Conservation (phyloP, 768 basidiomycete genomes). For the Cystofilobasidium bisporidii region DNA sequence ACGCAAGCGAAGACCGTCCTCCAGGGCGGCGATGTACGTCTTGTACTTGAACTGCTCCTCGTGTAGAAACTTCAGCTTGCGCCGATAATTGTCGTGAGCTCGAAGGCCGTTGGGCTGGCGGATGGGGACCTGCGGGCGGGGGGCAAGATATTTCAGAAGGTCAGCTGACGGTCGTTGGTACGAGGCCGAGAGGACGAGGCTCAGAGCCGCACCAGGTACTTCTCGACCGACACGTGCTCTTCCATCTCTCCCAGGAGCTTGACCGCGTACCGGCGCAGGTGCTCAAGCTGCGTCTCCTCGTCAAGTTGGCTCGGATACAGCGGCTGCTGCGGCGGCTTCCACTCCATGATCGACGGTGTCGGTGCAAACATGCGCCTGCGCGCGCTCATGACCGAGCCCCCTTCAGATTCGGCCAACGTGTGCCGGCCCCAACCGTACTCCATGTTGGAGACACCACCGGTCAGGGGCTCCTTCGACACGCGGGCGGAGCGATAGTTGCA, state of each 20-base stretch:
- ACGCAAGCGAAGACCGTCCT: conserved; percentile 64
- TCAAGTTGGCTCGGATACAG: conserved; percentile 73
- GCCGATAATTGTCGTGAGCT: conserved; percentile 83
- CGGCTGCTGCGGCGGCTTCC: conserved; percentile 83
- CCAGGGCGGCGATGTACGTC: conserved; percentile 80
- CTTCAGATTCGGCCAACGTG: not conserved
- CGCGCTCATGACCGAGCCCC: not conserved
- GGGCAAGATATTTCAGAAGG: not conserved
- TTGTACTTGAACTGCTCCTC: conserved; percentile 93
- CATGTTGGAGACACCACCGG: conserved; percentile 97
- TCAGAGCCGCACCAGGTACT: conserved; percentile 52
- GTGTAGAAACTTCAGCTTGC: conserved; percentile 76
- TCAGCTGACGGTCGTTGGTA: not conserved
- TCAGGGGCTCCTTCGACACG: conserved; percentile 84
- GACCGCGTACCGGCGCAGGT: conserved; percentile 68
- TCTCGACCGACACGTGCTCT: conserved; percentile 69
- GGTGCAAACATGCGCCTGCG: conserved; percentile 25
- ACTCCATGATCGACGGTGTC: conserved; percentile 70
- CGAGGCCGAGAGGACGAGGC: no score
- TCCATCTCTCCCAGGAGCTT: conserved; percentile 69
- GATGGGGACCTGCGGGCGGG: conserved; percentile 56
- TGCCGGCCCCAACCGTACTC: conserved; percentile 77
- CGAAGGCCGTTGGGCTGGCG: conserved; percentile 63
- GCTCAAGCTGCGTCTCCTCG: conserved; percentile 87
- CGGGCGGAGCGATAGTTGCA: conserved; percentile 99